A percentile compares a stretch with the other conserved stretches of the same genome.
phyloP scores from a whole-genome alignment of 2,329 filamentous ascomycete species.

The Fonsecaea erecta region DNA sequence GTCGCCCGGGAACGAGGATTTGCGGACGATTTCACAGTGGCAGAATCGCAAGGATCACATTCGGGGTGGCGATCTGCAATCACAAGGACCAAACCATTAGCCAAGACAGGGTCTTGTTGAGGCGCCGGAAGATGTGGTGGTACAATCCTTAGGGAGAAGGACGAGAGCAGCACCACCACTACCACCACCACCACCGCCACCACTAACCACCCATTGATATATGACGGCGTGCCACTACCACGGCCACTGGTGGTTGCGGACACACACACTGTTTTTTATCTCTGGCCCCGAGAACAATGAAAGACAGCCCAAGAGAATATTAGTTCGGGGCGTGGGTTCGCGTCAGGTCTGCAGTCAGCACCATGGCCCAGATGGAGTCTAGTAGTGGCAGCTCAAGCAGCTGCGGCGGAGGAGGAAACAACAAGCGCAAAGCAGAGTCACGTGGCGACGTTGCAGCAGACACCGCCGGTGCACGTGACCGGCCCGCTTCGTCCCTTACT shows the following conservation, averaged over 20 bases:
- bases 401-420: neutral
- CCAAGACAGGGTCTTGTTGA: neutral
- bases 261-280: no score
- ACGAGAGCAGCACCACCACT: no score
- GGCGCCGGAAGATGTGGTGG: neutral
- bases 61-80: neutral
- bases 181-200: no score
- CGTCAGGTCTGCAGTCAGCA: slow-evolving; percentile 4
- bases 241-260: neutral
- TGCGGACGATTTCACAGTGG: neutral
- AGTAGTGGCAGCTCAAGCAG: neutral
- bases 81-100: neutral
- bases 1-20: neutral
- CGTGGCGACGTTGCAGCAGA: neutral
- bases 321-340: neutral
- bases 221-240: neutral
- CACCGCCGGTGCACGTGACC: neutral
- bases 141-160: no score
- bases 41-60: neutral
- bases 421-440: slow-evolving; percentile 1
- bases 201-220: neutral
- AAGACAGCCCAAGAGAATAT: neutral
- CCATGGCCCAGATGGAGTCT: slow-evolving; percentile 19
- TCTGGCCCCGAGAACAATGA: neutral
- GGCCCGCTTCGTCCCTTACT: neutral